Evolutionary conservation across 495 filamentous ascomycete species (phyloP).

Genomic region (Amphirosellinia nigrospora): DNA sequence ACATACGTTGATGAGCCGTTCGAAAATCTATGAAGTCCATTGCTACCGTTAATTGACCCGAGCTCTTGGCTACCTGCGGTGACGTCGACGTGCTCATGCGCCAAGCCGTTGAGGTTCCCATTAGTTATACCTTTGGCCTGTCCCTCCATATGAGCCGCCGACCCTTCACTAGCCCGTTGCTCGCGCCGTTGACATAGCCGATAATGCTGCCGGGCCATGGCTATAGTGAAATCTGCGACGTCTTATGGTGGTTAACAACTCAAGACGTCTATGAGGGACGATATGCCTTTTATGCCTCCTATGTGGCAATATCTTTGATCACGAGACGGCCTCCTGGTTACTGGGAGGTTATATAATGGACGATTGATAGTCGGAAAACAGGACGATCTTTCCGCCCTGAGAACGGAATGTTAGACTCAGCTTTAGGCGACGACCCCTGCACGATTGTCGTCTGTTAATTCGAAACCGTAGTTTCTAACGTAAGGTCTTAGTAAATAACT

Average conservation of each 20-base stretch:
- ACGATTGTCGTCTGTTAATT: conserved; percentile 34
- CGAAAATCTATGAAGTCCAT: conserved; percentile 21
- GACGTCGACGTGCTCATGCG: conserved; percentile 28
- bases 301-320: conserved; percentile 2
- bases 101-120: conserved; percentile 44
- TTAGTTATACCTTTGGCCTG: conserved; percentile 42
- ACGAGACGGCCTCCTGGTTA: background rate
- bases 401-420: conserved; percentile 37
- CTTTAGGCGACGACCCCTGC: conserved; percentile 37
- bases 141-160: conserved; percentile 36
- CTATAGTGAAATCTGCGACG: conserved; percentile 39
- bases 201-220: conserved; percentile 52
- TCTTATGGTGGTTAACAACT: conserved; percentile 29
- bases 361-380: conserved; percentile 36
- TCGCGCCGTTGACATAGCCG: conserved; percentile 45
- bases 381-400: conserved; percentile 44
- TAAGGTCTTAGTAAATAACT: background rate
- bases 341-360: conserved; percentile 6
- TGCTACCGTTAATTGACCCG: conserved; percentile 28
- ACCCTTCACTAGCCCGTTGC: conserved; percentile 37
- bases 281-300: conserved; percentile 19
- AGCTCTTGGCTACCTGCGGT: conserved; percentile 28
- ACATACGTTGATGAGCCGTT: conserved; percentile 27
- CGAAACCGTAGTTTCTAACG: conserved; percentile 28
- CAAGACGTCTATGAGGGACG: conserved; percentile 26